Evolutionary conservation across 139 green algal species (phyloP), one percentile per base, ranked within the genome.

Genomic region (Chlorella sp.): DNA sequence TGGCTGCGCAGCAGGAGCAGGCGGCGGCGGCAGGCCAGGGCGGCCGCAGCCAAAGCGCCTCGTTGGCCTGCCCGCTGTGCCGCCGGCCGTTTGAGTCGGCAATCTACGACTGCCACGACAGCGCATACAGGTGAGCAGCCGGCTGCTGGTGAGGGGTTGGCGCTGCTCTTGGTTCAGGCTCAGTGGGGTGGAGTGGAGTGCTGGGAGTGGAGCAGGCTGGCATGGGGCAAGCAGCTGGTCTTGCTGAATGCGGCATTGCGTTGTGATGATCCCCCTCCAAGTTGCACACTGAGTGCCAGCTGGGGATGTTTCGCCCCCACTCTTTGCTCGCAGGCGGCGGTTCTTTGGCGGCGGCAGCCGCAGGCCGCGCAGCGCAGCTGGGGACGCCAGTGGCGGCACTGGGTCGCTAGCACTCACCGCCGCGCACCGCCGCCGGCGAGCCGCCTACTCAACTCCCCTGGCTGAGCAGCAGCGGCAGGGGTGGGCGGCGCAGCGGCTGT

Each of bases 41-140:
- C 30, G 17, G 84, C 69, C 28, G 32, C 69, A 0, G 6, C 51
- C 12, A 15, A 9, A 21, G 12, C 12, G 12, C 51, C 12, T 60
- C 16, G 3, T 62, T 84, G 20, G 51, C 55, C 4, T 89, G 86
- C 63, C 86, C 86, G 12, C 76, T 89, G 12, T 89, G 86, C 65
- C 80, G 80, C 72, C 51, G 44, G 0, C 38, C 81, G 2, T 89
- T 84, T 78, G 39, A 57, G 0, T 84, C 74, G 69, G 71, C 81
- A 4, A 41, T 89, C 2, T 75, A 83, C 30, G 85, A 89, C 67
- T 89, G 80, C 41, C 57, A 67, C 6, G 80, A 80, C n/a, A 64
- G n/a, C n/a, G 73, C 79, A 0, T 89, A 78, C 60, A 70, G 56
- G 85, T 87, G 62, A 36, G 75, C 23, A 15, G n/a, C n/a, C n/a